Evolutionary conservation across 2,329 filamentous ascomycete genomes (phyloP), one percentile per base, ranked within the genome.

Genomic region (Sporothrix dimorphospora): DNA sequence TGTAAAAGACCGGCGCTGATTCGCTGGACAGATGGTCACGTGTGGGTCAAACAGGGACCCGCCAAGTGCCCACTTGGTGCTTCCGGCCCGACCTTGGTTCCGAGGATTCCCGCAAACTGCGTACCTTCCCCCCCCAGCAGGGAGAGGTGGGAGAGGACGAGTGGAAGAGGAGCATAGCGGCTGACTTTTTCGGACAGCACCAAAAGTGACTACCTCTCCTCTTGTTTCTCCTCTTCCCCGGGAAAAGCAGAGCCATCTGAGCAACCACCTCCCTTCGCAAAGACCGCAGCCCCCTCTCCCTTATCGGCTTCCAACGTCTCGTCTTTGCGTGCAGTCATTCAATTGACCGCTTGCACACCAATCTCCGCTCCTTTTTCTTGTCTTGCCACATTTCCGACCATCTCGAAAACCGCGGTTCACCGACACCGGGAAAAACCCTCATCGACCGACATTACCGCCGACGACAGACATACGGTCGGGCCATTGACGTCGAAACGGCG

Each of bases 31-130:
- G 1, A 4, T 0, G 6, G 34, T 72, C 71, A 72, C 68, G 71
- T 72, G 71, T 66, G 65, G 65, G 42, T 38, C 65, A 21, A 21
- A 8, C 14, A 21, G n/a, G 19, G 4, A n/a, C 12, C 30, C 42
- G 21, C 14, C 12, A 1, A 5, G 21, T 47, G 7, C 66, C 55
- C 30, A 19, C 19, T 19, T 61, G 61, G 27, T 9, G 24, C 21
- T 19, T 69, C 63, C 73, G 73, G 73, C 59, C 73, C 73, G 73
- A 71, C 72, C 47, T 49, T 73, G 73, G 49, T 73, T 74, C 74
- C 74, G 74, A 72, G 47, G 68, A 72, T 65, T 73, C 69, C 73
- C 73, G 73, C 72, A 40, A 34, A 30, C 12, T 21, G 47, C 11
- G 45, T 24, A 24, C 27, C 42, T 53, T 45, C 30, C 8, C 55